phyloP scores from a whole-genome alignment of 768 basidiomycete species.

The Lactarius deliciosus region DNA sequence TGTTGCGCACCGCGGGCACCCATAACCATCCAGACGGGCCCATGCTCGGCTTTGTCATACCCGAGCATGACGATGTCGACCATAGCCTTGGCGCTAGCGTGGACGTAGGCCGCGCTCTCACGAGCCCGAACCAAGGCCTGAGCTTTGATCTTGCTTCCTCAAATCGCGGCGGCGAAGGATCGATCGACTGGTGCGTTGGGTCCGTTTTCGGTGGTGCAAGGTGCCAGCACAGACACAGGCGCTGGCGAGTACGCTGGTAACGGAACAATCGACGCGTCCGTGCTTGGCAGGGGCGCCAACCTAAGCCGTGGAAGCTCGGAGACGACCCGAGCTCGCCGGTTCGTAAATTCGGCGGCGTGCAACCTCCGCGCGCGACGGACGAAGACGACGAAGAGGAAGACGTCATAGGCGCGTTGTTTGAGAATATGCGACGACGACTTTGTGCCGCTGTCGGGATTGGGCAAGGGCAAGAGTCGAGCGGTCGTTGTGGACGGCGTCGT shows the following conservation, averaged over 20 bases:
- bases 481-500: too few relatives aligned
- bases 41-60: constrained; percentile 17
- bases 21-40: constrained; percentile 15
- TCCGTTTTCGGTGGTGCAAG: not conserved
- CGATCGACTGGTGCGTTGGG: constrained; percentile 8
- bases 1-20: constrained; percentile 3
- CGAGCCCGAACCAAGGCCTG: not conserved
- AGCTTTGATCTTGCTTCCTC: not conserved
- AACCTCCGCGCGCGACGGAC: too few relatives aligned
- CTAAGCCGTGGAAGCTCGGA: not conserved
- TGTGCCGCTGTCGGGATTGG: too few relatives aligned
- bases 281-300: constrained; percentile 17
- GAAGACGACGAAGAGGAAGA: too few relatives aligned
- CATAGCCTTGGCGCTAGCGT: too few relatives aligned
- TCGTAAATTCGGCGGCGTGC: not conserved
- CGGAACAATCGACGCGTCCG: constrained; percentile 26
- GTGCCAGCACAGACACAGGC: not conserved
- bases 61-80: not conserved
- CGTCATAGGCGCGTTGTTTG: too few relatives aligned
- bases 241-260: constrained; percentile 15
- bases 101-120: not conserved
- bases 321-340: not conserved
- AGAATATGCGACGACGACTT: too few relatives aligned
- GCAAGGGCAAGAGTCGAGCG: not conserved
- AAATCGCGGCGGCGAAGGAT: not conserved